A percentile compares a stretch with the other conserved stretches of the same genome.
These are phyloP conservation scores for Sclerotinia minor DNA, from an alignment of 2,329 filamentous ascomycete genomes.

Conservation along the genomic window DNA sequence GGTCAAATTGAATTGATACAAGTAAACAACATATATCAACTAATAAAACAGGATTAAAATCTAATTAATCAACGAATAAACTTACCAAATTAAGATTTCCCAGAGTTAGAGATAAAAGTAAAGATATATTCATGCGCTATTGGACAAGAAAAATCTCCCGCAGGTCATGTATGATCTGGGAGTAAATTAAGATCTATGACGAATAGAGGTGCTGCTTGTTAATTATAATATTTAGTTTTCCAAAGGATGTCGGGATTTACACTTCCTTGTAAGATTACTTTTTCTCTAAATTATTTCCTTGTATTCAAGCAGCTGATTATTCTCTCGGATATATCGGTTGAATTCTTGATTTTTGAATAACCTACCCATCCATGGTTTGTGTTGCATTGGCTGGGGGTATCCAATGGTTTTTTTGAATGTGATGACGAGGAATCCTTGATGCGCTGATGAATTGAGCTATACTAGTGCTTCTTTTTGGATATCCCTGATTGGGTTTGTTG, in stretches of 20 bases:
- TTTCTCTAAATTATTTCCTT: neutral
- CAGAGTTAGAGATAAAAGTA: neutral
- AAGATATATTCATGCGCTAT: neutral
- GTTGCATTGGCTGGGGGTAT: neutral
- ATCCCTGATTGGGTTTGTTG: neutral
- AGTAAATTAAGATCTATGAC: neutral
- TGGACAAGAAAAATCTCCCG: neutral
- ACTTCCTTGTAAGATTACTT: slow-evolving; percentile 18
- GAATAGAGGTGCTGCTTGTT: neutral
- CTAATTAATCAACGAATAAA: neutral
- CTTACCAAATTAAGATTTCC: neutral
- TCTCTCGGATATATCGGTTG: neutral
- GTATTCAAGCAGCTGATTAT: neutral
- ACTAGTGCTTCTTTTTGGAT: neutral
- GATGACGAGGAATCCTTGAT: slow-evolving; percentile 7
- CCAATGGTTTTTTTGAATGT: neutral
- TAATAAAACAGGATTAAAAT: neutral
- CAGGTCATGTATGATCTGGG: neutral
- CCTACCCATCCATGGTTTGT: neutral
- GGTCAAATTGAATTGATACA: neutral
- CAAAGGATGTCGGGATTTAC: neutral
- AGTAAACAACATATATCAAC: no score
- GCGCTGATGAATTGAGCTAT: neutral
- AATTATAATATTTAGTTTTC: neutral
- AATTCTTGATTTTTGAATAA: neutral